phyloP scores from a whole-genome alignment of 1,139 yeast genomes.

The Sugiyamaella castrensis region DNA sequence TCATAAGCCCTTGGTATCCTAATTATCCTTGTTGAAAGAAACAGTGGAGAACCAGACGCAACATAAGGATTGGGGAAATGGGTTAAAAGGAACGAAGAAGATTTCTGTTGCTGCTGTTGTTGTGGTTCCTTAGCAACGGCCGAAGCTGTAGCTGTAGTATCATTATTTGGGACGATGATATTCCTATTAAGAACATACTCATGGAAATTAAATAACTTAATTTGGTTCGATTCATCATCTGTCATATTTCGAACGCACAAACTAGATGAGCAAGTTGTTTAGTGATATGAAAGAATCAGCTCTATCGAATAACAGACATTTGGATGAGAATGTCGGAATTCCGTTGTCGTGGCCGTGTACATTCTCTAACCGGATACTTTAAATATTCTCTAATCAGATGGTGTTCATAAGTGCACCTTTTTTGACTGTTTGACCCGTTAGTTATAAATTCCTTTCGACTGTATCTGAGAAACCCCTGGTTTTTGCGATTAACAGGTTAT shows the following conservation, averaged over 20 bases:
- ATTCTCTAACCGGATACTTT: no score
- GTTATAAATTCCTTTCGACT: no score
- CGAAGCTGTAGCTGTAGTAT: background rate
- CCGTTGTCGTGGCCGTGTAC: no score
- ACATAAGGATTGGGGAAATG: constrained; percentile 51
- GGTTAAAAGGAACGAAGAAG: constrained; percentile 12
- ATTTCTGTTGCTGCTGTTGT: background rate
- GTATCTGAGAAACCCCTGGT: no score
- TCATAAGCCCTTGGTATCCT: constrained; percentile 55
- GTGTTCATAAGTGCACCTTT: no score
- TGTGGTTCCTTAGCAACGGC: background rate
- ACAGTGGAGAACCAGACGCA: constrained; percentile 35
- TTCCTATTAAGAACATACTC: constrained; percentile 23
- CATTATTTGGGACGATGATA: background rate
- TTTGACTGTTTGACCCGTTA: no score
- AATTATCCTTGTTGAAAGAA: constrained; percentile 51
- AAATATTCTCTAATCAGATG: no score
- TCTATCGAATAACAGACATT: no score
- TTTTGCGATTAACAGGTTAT: no score
- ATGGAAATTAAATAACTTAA: constrained; percentile 31
- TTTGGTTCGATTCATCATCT: constrained; percentile 1
- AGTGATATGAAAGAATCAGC: no score
- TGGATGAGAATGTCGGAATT: no score
- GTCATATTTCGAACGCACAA: constrained; percentile 3
- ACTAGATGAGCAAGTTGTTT: no score